phyloP scores from a whole-genome alignment of 441 rosid species.

The Theobroma grandiflorum region DNA sequence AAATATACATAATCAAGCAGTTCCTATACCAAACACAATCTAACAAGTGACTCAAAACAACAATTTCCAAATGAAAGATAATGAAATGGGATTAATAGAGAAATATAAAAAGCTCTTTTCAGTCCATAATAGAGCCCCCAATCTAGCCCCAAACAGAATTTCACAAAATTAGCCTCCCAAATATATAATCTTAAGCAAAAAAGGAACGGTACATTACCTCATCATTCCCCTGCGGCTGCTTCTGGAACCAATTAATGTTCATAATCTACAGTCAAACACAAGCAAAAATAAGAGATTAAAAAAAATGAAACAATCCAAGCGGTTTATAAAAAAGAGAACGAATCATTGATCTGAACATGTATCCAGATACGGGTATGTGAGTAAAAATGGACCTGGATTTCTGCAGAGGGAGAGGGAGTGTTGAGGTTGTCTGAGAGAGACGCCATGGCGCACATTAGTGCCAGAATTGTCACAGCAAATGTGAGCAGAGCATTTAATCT shows the following conservation, averaged over 20 bases:
- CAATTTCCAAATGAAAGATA: not conserved
- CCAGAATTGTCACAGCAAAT: slow-evolving; percentile 79
- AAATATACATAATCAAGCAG: not conserved
- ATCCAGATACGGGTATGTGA: not conserved
- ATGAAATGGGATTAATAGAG: not conserved
- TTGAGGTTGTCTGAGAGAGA: slow-evolving; percentile 88
- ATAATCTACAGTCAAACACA: slow-evolving; percentile 59
- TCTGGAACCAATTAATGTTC: slow-evolving; percentile 85
- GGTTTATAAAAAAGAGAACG: not conserved
- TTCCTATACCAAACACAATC: not conserved
- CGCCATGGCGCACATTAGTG: slow-evolving; percentile 80
- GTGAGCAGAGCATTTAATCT: slow-evolving; percentile 91
- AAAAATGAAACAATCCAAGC: not conserved
- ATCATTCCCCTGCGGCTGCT: slow-evolving; percentile 85
- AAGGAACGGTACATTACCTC: slow-evolving; percentile 55
- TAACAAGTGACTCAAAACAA: not conserved
- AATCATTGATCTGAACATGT: not conserved
- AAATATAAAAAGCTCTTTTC: no score
- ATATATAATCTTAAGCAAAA: not conserved
- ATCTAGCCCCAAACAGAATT: no score
- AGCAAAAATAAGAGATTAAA: slow-evolving; percentile 5
- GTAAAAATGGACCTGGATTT: slow-evolving; percentile 70
- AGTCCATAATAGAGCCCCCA: no score
- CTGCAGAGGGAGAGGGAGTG: slow-evolving; percentile 72
- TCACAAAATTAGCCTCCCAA: no score